phyloP scores from a whole-genome alignment of 1,139 yeast genomes.

The Pichiaceae sp. region DNA sequence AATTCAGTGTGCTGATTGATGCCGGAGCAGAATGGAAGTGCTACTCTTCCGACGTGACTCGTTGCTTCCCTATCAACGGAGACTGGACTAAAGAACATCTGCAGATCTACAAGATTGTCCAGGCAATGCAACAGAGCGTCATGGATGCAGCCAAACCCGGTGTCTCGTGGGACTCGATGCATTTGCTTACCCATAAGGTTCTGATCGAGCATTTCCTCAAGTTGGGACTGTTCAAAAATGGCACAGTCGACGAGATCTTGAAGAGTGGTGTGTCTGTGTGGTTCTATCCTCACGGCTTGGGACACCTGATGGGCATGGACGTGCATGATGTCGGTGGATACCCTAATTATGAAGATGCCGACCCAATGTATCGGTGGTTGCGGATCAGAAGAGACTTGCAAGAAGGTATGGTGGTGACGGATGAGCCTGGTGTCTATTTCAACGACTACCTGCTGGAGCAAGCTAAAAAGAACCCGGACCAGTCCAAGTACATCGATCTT shows the following conservation, averaged over 20 bases:
- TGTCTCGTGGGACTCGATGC: constrained; percentile 77
- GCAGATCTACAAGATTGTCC: constrained; percentile 73
- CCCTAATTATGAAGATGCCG: constrained; percentile 76
- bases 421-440: constrained; percentile 93
- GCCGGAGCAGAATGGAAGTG: constrained; percentile 97
- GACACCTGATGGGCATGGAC: constrained; percentile 90
- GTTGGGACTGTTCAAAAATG: constrained; percentile 67
- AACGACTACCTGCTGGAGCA: constrained; percentile 72
- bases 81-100: constrained; percentile 84
- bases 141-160: constrained; percentile 74
- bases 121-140: constrained; percentile 71
- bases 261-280: constrained; percentile 63
- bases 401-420: constrained; percentile 81
- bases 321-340: constrained; percentile 93
- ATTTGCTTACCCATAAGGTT: constrained; percentile 68
- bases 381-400: constrained; percentile 70
- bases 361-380: constrained; percentile 66
- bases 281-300: constrained; percentile 93
- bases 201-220: constrained; percentile 63
- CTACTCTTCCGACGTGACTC: constrained; percentile 89
- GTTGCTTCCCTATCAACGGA: constrained; percentile 90
- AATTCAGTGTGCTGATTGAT: constrained; percentile 71
- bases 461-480: constrained; percentile 47
- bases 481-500: constrained; percentile 53
- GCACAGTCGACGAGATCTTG: constrained; percentile 59